A percentile compares a stretch with the other conserved stretches of the same genome.
These are phyloP conservation scores for Komagataella ulmi DNA, from an alignment of 805 yeast species.

Conservation along the genomic window DNA sequence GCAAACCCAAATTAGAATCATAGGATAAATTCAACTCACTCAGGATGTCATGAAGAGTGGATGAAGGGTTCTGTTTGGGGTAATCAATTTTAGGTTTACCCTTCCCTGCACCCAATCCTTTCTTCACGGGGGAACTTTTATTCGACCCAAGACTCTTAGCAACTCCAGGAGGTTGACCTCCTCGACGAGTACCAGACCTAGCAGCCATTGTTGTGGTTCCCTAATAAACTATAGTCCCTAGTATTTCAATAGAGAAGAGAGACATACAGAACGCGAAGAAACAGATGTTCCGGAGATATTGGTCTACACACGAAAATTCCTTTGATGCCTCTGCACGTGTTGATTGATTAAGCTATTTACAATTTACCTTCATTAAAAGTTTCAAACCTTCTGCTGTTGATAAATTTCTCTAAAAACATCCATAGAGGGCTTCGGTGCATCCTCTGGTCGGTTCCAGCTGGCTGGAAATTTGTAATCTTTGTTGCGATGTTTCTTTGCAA, in stretches of 20 bases:
- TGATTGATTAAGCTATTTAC: constrained; percentile 8
- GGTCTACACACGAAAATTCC: neutral
- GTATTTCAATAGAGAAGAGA: neutral
- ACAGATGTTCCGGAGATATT: neutral
- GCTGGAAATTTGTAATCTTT: constrained; percentile 49
- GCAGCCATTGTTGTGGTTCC: neutral
- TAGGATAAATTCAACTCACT: constrained; percentile 37
- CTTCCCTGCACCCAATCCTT: constrained; percentile 2
- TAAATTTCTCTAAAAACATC: neutral
- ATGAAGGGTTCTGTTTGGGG: constrained; percentile 19
- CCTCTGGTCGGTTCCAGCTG: constrained; percentile 66
- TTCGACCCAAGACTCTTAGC: neutral
- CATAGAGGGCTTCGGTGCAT: constrained; percentile 33
- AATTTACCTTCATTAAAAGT: constrained; percentile 8
- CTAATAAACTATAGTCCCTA: neutral
- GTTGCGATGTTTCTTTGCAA: constrained; percentile 23
- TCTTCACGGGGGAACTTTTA: constrained; percentile 1
- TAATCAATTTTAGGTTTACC: neutral
- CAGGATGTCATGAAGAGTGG: constrained; percentile 35
- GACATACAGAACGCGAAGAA: neutral
- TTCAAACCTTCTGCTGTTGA: neutral
- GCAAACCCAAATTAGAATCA: constrained; percentile 44
- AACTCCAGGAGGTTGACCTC: constrained; percentile 2
- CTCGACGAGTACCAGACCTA: neutral
- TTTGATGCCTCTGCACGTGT: constrained; percentile 6